These are phyloP conservation scores for Mycothermus thermophilus DNA, from an alignment of 495 filamentous ascomycete species.

Conservation along the genomic window DNA sequence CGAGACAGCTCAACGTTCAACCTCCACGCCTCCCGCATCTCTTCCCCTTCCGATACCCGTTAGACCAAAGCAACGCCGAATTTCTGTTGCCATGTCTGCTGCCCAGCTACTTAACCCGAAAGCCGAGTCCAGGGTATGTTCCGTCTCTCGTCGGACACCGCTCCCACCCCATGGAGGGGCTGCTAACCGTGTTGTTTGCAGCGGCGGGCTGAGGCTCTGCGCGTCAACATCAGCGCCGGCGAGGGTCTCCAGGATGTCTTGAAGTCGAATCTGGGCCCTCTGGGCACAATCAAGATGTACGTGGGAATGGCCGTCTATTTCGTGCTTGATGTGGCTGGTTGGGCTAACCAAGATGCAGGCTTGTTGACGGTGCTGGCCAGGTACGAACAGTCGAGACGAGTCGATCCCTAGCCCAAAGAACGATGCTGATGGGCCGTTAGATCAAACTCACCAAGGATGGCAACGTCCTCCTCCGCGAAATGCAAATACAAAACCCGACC, in stretches of 20 bases:
- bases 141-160: background rate
- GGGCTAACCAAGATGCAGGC: slow-evolving; percentile 37
- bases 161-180: slow-evolving; percentile 6
- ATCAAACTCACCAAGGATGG: slow-evolving; percentile 99
- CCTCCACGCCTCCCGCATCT: slow-evolving; percentile 10
- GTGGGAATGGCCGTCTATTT: slow-evolving; percentile 10
- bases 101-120: slow-evolving; percentile 96
- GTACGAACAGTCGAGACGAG: slow-evolving; percentile 38
- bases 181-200: slow-evolving; percentile 28
- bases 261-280: slow-evolving; percentile 87
- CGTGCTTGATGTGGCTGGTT: slow-evolving; percentile 17
- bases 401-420: slow-evolving; percentile 1
- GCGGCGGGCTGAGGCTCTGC: slow-evolving; percentile 89
- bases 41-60: slow-evolving; percentile 3
- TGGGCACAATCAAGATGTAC: slow-evolving; percentile 93
- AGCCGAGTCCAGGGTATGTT: slow-evolving; percentile 80
- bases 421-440: slow-evolving; percentile 29
- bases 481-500: slow-evolving; percentile 87
- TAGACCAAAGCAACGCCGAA: too few species aligned
- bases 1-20: slow-evolving; percentile 13
- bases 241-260: slow-evolving; percentile 93
- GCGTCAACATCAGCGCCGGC: slow-evolving; percentile 91
- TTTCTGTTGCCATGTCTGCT: slow-evolving; percentile 75
- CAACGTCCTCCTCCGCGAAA: slow-evolving; percentile 87
- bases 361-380: slow-evolving; percentile 88